Evolutionary conservation across 106 monocot genomes (phyloP).

Genomic region (Agapanthus africanus): DNA sequence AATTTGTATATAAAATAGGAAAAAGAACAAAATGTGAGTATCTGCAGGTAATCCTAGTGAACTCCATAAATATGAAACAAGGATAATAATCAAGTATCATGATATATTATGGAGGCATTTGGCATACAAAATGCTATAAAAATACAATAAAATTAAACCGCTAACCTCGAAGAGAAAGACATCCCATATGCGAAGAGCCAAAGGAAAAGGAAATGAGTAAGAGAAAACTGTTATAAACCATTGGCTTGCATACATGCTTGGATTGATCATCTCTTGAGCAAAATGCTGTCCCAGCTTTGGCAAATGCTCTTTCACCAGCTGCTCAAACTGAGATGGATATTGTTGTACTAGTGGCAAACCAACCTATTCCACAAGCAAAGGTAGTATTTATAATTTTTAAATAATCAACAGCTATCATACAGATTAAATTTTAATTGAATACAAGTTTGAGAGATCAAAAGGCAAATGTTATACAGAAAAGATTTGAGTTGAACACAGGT

Average conservation of each 20-base stretch:
- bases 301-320: constrained; percentile 72
- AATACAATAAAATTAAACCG: constrained; percentile 12
- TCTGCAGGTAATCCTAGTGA: background rate
- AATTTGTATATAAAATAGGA: background rate
- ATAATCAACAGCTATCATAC: background rate
- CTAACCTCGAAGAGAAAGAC: constrained; percentile 97
- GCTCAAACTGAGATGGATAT: constrained; percentile 89
- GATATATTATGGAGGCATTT: background rate
- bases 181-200: constrained; percentile 99
- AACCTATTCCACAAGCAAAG: constrained; percentile 32
- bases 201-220: constrained; percentile 92
- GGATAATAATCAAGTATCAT: background rate
- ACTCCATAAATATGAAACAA: background rate
- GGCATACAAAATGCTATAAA: background rate
- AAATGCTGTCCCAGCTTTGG: constrained; percentile 92
- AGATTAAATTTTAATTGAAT: background rate
- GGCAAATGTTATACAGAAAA: background rate
- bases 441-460: background rate
- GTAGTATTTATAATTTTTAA: too few relatives aligned
- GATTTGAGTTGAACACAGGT: background rate
- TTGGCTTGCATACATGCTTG: constrained; percentile 98
- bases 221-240: constrained; percentile 99
- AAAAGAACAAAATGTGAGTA: background rate
- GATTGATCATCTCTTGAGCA: constrained; percentile 88
- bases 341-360: constrained; percentile 94